Conservation (phyloP, 106 monocot genomes). For the Dioscorea alata region DNA sequence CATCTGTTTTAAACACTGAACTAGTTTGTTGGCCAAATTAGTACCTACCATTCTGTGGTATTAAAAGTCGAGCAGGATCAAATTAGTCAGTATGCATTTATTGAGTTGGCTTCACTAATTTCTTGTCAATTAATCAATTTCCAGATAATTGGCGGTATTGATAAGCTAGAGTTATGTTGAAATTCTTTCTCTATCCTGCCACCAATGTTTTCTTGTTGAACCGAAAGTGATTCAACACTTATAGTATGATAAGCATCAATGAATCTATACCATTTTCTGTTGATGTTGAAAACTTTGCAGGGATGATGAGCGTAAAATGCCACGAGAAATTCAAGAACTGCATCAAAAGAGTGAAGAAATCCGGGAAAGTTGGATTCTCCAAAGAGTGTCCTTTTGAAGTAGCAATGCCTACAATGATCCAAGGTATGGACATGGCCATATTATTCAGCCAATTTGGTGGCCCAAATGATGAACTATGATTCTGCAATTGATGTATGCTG, state of each 20-base stretch:
- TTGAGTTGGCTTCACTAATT: not conserved
- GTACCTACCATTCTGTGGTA: too few species aligned
- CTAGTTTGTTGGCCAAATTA: too few species aligned
- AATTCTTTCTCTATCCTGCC: too few species aligned
- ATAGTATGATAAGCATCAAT: too few species aligned
- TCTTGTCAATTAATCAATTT: too few species aligned
- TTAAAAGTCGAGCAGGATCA: too few species aligned
- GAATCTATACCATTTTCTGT: too few species aligned
- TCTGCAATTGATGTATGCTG: not conserved
- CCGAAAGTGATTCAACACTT: not conserved
- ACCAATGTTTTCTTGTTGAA: not conserved
- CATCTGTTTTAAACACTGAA: too few species aligned
- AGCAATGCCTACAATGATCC: conserved; percentile 73
- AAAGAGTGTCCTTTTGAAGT: conserved; percentile 53
- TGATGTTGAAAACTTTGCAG: conserved; percentile 22
- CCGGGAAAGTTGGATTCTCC: conserved; percentile 68
- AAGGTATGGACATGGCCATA: conserved; percentile 97
- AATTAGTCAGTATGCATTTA: not conserved
- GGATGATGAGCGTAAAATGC: conserved; percentile 65
- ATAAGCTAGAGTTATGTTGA: too few species aligned
- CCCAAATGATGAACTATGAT: conserved; percentile 34
- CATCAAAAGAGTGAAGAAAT: conserved; percentile 75
- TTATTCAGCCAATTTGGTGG: conserved; percentile 69
- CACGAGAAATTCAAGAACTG: conserved; percentile 80
- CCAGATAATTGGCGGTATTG: too few species aligned